Conservation (phyloP, 169 alveolate species). For the Plasmodium yoelii region DNA sequence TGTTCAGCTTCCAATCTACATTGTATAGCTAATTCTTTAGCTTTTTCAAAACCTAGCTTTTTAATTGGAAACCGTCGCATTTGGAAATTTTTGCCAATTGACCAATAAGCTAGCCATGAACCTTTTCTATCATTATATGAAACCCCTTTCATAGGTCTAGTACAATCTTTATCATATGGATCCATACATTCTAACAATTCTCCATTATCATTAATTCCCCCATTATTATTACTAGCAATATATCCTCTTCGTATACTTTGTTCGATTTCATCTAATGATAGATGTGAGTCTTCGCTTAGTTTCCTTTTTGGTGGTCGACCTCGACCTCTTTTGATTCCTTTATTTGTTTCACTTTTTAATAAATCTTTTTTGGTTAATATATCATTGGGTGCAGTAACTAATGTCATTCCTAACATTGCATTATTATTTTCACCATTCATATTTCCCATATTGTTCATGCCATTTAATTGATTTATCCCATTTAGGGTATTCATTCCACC, state of each 20-base stretch:
- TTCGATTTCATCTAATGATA: constrained; percentile 63
- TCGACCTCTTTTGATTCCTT: constrained; percentile 61
- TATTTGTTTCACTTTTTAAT: constrained; percentile 20
- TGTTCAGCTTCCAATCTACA: constrained; percentile 76
- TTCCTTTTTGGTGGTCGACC: constrained; percentile 74
- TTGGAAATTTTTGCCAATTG: constrained; percentile 69
- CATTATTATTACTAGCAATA: constrained; percentile 13
- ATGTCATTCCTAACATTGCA: too few relatives aligned
- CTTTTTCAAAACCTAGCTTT: constrained; percentile 67
- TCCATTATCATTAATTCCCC: background rate
- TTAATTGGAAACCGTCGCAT: constrained; percentile 74
- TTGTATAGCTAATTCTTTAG: constrained; percentile 75
- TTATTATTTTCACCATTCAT: background rate
- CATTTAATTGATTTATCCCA: background rate
- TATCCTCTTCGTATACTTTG: constrained; percentile 23
- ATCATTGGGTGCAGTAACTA: background rate
- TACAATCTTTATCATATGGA: constrained; percentile 51
- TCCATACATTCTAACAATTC: constrained; percentile 63
- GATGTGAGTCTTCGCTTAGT: constrained; percentile 50
- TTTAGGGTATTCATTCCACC: background rate
- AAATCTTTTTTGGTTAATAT: background rate
- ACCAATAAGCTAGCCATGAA: constrained; percentile 76
- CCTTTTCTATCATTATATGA: constrained; percentile 70
- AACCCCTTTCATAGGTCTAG: constrained; percentile 78
- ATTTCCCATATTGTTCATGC: background rate